Evolutionary conservation across 1,284 basidiomycete genomes (phyloP), one percentile per base, ranked within the genome.

Genomic region (Ganoderma resinaceum): DNA sequence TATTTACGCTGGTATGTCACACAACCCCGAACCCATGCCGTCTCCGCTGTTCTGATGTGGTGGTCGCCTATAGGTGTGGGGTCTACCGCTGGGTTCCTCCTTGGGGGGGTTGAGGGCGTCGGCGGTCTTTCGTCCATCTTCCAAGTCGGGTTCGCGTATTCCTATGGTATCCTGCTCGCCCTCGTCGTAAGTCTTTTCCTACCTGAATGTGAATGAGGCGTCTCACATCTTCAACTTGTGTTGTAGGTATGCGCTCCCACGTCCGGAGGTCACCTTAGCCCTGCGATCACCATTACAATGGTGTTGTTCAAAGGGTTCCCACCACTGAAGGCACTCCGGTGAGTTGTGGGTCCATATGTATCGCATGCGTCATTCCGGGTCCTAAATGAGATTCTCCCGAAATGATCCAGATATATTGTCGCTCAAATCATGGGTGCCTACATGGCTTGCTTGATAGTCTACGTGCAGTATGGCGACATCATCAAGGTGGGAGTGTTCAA

Each of bases 181-280:
- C 74, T 92, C 53, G 76, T 78, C 8, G 75, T 76, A 55, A 59
- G 75, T 69, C 60, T 26, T 29, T 23, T 20, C 42, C 20, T 20
- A 2, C 23, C 12, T 26, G 14, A 2, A 40, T 18, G 31, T 42
- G 8, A 4, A 23, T 29, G 7, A 52, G 16, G 40, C 16, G 33
- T 53, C 40, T 26, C 11, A 2, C 7, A 55, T 49, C 8, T 2
- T 11, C 26, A 23, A 23, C 23, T 35, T 6, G 8, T 12, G 1
- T 20, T 23, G 9, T 29, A 76, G 75, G 70, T 90, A n/a, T 88
- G 85, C 72, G 79, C 79, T 37, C 75, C 84, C 3, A 86, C 88
- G 0, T 91, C 89, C 11, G 89, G 89, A 9, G 88, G 89, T 8
- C 89, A 91, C 75, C 86, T 91, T 76, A 89, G 85, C 75, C 88